Evolutionary conservation across 2,329 filamentous ascomycete genomes (phyloP).

Genomic region (Hymenoscyphus fraxineus): DNA sequence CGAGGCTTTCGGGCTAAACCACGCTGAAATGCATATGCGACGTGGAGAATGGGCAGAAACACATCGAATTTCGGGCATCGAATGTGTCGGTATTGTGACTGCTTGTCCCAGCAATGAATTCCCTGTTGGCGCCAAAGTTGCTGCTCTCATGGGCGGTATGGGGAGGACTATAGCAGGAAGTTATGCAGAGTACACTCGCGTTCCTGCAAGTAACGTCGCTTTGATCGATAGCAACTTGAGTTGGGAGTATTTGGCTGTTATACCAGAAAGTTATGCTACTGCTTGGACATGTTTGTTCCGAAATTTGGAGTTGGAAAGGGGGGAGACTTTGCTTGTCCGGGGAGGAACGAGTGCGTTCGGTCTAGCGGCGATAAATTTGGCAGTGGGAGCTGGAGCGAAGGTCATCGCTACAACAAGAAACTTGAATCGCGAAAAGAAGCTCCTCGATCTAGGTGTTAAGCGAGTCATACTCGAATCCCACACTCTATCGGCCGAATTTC

Average conservation of each 20-base stretch:
- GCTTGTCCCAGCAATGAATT: conserved; percentile 21
- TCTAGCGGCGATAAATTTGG: conserved; percentile 8
- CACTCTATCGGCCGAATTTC: conserved; percentile 8
- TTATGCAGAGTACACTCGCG: conserved; percentile 27
- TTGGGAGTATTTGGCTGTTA: conserved; percentile 25
- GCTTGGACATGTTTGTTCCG: conserved; percentile 25
- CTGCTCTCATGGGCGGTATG: conserved; percentile 26
- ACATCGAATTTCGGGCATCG: conserved; percentile 29
- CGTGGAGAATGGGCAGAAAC: conserved; percentile 16
- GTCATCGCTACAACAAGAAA: conserved; percentile 23
- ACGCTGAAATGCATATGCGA: conserved; percentile 18
- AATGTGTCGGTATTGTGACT: conserved; percentile 22
- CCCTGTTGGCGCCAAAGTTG: conserved; percentile 19
- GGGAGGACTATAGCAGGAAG: conserved; percentile 22
- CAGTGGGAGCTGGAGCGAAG: conserved; percentile 12
- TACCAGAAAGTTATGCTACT: conserved; percentile 26
- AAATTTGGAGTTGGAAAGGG: conserved; percentile 21
- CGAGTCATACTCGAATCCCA: conserved; percentile 13
- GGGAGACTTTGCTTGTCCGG: conserved; percentile 17
- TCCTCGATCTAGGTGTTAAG: conserved; percentile 16
- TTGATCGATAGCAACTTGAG: conserved; percentile 14
- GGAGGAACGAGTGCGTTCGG: conserved; percentile 11
- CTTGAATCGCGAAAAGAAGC: conserved; percentile 4
- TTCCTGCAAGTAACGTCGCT: conserved; percentile 19
- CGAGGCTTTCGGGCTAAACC: conserved; percentile 41